Evolutionary conservation across 139 green algal species (phyloP).

Genomic region (Chlorella sp.): DNA sequence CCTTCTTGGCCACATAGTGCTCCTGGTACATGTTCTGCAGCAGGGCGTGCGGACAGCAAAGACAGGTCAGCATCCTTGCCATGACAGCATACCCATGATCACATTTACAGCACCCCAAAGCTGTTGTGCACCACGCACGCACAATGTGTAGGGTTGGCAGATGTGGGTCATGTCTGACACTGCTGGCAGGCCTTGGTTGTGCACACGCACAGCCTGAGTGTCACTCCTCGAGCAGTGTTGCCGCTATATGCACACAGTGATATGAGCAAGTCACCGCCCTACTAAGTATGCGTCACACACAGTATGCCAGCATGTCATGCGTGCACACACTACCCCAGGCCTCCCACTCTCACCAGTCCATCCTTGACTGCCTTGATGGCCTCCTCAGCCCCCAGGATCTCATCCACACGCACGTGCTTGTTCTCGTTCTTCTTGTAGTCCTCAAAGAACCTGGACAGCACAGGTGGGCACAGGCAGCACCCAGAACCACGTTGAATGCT

Average conservation of each 20-base stretch:
- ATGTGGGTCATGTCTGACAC: background rate
- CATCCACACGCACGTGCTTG: slow-evolving; percentile 90
- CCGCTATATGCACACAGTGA: too few species aligned
- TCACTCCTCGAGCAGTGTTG: too few species aligned
- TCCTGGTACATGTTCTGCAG: slow-evolving; percentile 61
- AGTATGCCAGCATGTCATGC: background rate
- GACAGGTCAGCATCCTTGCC: background rate
- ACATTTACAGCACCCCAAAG: background rate
- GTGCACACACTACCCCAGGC: background rate
- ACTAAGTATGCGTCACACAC: background rate
- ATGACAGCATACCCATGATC: background rate
- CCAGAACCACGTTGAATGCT: background rate
- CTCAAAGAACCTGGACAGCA: slow-evolving; percentile 74
- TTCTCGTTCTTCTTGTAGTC: slow-evolving; percentile 97
- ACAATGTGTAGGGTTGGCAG: background rate
- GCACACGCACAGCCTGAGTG: too few species aligned
- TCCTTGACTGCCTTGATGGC: slow-evolving; percentile 71
- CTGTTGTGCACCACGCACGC: too few species aligned
- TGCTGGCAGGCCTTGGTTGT: too few species aligned
- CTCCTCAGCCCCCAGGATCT: slow-evolving; percentile 75
- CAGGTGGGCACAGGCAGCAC: background rate
- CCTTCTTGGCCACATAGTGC: slow-evolving; percentile 69
- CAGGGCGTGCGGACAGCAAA: background rate
- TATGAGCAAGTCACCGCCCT: background rate
- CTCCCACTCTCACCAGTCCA: slow-evolving; percentile 42